Conservation (phyloP, 768 basidiomycete genomes). For the Rubroboletus satanas region DNA sequence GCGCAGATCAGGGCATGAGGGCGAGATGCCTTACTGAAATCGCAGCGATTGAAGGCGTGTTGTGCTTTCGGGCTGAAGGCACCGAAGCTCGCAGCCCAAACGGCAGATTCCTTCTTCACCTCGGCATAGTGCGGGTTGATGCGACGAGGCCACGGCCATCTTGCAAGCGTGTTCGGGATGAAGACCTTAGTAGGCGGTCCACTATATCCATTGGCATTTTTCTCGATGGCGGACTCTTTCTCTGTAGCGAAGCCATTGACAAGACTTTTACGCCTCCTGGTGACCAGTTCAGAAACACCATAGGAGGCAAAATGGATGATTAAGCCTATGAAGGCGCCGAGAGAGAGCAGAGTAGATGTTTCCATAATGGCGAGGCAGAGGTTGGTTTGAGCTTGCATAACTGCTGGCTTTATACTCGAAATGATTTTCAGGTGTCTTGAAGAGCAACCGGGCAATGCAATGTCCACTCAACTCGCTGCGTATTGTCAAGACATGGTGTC, state of each 20-base stretch:
- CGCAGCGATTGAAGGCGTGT: conserved; percentile 10
- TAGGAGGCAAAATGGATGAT: neutral
- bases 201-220: neutral
- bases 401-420: neutral
- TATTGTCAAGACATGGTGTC: neutral
- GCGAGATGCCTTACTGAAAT: conserved; percentile 2
- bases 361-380: conserved; percentile 1
- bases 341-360: neutral
- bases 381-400: neutral
- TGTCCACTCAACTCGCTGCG: neutral
- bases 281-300: neutral
- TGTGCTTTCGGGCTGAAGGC: conserved; percentile 12
- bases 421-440: neutral
- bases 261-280: neutral
- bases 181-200: conserved; percentile 4
- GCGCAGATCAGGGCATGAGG: neutral
- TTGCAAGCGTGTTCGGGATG: conserved; percentile 13
- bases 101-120: conserved; percentile 9
- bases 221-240: neutral
- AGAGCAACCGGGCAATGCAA: neutral
- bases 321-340: neutral
- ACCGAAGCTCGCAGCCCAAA: conserved; percentile 9
- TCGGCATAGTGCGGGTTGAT: conserved; percentile 5
- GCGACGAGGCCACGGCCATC: conserved; percentile 19
- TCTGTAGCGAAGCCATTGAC: neutral